A percentile compares a stretch with the other conserved stretches of the same genome.
Conservation (phyloP, 768 basidiomycete species). For the Termitomyces eurrhizus region DNA sequence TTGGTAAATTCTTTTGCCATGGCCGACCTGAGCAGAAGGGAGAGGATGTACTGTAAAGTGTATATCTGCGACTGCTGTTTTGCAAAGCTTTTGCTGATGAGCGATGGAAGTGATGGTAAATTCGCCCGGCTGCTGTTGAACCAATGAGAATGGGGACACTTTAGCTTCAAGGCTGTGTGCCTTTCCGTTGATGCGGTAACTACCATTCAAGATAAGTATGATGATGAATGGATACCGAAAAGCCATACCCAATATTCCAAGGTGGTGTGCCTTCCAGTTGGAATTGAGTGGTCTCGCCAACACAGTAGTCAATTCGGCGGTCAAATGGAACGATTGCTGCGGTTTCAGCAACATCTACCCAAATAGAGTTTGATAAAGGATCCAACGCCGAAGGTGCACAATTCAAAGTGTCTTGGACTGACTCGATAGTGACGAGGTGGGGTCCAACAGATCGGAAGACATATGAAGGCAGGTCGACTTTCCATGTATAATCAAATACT, state of each 20-base stretch:
- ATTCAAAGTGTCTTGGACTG: constrained; percentile 72
- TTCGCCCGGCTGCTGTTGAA: constrained; percentile 76
- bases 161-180: constrained; percentile 69
- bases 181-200: constrained; percentile 81
- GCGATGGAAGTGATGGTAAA: constrained; percentile 88
- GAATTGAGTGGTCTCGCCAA: constrained; percentile 87
- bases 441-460: constrained; percentile 76
- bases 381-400: constrained; percentile 76
- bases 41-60: constrained; percentile 72
- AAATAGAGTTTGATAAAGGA: constrained; percentile 56
- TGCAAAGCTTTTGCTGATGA: constrained; percentile 91
- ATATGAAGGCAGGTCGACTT: constrained; percentile 64
- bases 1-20: constrained; percentile 77
- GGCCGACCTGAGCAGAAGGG: constrained; percentile 85
- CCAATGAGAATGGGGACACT: constrained; percentile 79
- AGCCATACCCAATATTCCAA: constrained; percentile 78
- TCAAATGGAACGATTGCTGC: constrained; percentile 89
- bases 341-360: constrained; percentile 95
- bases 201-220: constrained; percentile 24
- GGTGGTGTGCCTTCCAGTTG: constrained; percentile 92
- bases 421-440: constrained; percentile 75
- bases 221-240: constrained; percentile 7
- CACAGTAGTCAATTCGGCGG: constrained; percentile 76
- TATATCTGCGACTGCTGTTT: constrained; percentile 74
- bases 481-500: constrained; percentile 56